phyloP scores from a whole-genome alignment of 1,139 yeast species.

The Hanseniaspora uvarum region DNA sequence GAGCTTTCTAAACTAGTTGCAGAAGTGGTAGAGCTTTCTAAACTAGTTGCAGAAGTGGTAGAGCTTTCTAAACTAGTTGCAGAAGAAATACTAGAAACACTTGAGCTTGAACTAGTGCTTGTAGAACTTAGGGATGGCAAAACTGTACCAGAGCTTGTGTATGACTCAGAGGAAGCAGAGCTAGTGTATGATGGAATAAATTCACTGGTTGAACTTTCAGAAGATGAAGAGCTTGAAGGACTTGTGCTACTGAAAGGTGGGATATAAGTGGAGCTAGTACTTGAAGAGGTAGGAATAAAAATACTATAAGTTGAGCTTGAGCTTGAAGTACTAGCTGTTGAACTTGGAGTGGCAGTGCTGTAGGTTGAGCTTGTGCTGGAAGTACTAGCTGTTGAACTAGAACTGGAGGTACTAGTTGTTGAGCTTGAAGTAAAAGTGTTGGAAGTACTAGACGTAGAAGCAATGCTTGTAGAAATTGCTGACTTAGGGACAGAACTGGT shows the following conservation, averaged over 20 bases:
- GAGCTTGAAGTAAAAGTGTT: conserved; percentile 17
- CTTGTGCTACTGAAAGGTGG: background rate
- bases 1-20: background rate
- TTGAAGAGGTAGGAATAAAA: no score
- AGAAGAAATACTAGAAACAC: background rate
- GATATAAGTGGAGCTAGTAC: background rate
- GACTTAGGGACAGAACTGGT: background rate
- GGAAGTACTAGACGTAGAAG: conserved; percentile 12
- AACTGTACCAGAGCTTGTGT: background rate
- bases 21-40: background rate
- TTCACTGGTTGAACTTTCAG: background rate
- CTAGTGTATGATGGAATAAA: conserved; percentile 10
- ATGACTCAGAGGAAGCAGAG: conserved; percentile 5
- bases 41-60: background rate
- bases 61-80: background rate
- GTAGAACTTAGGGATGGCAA: background rate
- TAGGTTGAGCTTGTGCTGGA: no score
- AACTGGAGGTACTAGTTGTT: no score
- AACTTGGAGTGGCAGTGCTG: conserved; percentile 18
- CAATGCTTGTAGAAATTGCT: background rate
- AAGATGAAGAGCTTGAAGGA: background rate
- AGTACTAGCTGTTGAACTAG: conserved; percentile 12
- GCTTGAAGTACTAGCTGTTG: no score
- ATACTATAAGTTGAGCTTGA: no score
- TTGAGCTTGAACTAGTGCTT: background rate